Evolutionary conservation across 106 monocot genomes (phyloP), one percentile per base, ranked within the genome.

Genomic region (Dioscorea dumetorum): DNA sequence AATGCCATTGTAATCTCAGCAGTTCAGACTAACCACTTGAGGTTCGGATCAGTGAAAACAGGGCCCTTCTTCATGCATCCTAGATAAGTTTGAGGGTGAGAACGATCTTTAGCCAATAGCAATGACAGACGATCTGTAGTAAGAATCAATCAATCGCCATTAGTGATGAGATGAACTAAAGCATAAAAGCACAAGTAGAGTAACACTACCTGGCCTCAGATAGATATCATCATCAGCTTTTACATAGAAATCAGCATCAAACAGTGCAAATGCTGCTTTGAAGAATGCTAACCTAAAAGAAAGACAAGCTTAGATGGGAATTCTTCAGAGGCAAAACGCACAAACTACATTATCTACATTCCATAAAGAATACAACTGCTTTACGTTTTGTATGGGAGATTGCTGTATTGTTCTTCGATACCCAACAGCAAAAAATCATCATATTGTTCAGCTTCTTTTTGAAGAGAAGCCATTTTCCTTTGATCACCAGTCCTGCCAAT

Each of bases 1-100:
- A 41, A 41, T 8, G 41, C 5, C 10, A 41, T 41, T 41, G 5
- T 54, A 19, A 18, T 14, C 9, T n/a, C 10, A 22, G 58, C 5
- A 4, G 2, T 5, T 31, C 5, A 14, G 31, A 77, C 83, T 57
- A 70, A 91, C 97, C 97, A 99, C 73, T 99, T 99, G 22, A 93
- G 72, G 49, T 86, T 87, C 12, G 90, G 97, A 57, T 99, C 83
- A 33, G 87, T 99, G 73, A 99, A 84, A 16, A 99, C 92, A 64
- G 89, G 92, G 7, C 97, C 97, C 70, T 99, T 90, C 76, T 92
- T 99, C 97, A 99, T 85, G 84, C 97, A 99, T 49, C 97, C 97
- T 53, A 99, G 72, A 67, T 99, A 92, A 49, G 89, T 93, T 58
- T 83, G 97, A 49, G 79, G 54, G 62, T 93, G 80, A 20, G 67